phyloP scores from a whole-genome alignment of 2,329 filamentous ascomycete genomes.

The Penicillium polonicum region DNA sequence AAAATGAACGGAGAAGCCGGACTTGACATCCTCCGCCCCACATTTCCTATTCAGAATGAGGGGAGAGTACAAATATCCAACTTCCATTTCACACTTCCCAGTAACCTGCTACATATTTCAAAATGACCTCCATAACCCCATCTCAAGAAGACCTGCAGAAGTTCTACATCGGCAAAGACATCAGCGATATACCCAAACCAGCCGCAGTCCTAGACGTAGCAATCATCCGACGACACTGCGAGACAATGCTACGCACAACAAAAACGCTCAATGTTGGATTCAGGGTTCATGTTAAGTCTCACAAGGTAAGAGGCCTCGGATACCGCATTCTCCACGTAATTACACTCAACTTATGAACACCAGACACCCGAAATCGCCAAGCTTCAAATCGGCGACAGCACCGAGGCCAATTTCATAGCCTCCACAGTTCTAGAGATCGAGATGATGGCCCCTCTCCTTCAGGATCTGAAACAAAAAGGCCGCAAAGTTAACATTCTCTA shows the following conservation, averaged over 20 bases:
- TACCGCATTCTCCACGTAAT: not conserved
- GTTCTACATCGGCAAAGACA: constrained; percentile 58
- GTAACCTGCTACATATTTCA: not conserved
- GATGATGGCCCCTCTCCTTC: constrained; percentile 60
- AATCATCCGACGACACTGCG: constrained; percentile 66
- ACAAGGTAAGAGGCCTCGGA: constrained; percentile 59
- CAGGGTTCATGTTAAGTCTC: constrained; percentile 78
- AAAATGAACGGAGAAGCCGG: not conserved
- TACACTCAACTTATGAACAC: not conserved
- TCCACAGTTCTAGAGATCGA: constrained; percentile 76
- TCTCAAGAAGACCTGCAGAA: constrained; percentile 16
- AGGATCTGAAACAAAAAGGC: constrained; percentile 52
- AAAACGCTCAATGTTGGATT: constrained; percentile 62
- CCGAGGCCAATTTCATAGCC: constrained; percentile 62
- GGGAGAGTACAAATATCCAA: constrained; percentile 1
- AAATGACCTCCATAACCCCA: constrained; percentile 8
- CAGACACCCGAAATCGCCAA: constrained; percentile 66
- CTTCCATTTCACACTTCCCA: not conserved
- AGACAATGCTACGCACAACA: constrained; percentile 66
- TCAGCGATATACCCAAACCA: constrained; percentile 63
- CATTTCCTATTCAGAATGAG: not conserved
- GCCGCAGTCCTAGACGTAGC: constrained; percentile 67
- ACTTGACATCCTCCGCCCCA: constrained; percentile 11
- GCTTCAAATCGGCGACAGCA: constrained; percentile 65
- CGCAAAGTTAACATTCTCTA: constrained; percentile 68